A percentile compares a stretch with the other conserved stretches of the same genome.
phyloP scores from a whole-genome alignment of 2,329 filamentous ascomycete species.

The Pestalotiopsis sp. region DNA sequence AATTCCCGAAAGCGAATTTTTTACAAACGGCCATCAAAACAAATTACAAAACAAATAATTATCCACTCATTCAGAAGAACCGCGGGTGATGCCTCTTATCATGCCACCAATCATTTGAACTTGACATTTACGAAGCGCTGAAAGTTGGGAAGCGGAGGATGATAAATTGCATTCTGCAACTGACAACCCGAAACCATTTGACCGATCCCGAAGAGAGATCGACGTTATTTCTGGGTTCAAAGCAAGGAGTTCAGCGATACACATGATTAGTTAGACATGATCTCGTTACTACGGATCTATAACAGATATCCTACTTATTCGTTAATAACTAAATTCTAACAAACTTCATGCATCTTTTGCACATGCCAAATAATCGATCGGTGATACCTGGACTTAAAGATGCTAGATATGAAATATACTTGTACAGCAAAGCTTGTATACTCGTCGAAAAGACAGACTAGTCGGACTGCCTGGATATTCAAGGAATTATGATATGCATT shows the following conservation, averaged over 20 bases:
- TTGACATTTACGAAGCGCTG: neutral
- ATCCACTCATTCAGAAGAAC: neutral
- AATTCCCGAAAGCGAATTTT: neutral
- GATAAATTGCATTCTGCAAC: neutral
- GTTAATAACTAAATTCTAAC: neutral
- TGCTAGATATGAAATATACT: too few species aligned
- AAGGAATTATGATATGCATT: too few species aligned
- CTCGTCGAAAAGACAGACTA: too few species aligned
- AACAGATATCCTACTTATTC: neutral
- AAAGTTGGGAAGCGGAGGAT: neutral
- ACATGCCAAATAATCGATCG: neutral
- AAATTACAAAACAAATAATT: neutral
- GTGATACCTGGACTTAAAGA: too few species aligned
- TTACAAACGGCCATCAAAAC: neutral
- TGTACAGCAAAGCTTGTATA: too few species aligned
- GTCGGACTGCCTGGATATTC: too few species aligned
- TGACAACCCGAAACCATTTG: neutral
- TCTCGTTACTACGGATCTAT: neutral
- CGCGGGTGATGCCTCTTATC: neutral
- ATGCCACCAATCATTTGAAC: neutral
- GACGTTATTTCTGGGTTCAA: neutral
- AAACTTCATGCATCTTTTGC: neutral
- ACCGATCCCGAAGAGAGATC: neutral
- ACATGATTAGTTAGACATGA: neutral
- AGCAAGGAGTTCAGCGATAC: conserved; percentile 6